phyloP scores from a whole-genome alignment of 1,284 basidiomycete species.

The Rhodotorula sp. region DNA sequence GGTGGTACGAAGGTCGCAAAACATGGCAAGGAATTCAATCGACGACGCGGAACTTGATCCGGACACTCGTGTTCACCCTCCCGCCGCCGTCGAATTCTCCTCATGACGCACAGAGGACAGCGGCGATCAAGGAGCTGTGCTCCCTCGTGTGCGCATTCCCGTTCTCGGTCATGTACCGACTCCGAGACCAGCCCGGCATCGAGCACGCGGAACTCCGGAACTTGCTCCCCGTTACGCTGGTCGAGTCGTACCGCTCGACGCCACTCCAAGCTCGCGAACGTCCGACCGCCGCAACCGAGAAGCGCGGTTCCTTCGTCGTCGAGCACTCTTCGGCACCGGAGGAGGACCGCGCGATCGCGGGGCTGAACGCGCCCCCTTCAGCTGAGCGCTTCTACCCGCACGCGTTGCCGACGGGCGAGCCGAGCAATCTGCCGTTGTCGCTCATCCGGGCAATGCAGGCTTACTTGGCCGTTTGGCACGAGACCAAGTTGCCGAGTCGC shows the following conservation, averaged over 20 bases:
- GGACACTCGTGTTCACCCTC: slow-evolving; percentile 25
- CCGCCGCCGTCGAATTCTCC: slow-evolving; percentile 13
- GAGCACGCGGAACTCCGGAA: slow-evolving; percentile 22
- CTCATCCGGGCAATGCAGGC: slow-evolving; percentile 32
- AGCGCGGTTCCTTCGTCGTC: slow-evolving; percentile 18
- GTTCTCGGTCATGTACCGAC: slow-evolving; percentile 36
- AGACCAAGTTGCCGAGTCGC: slow-evolving; percentile 15
- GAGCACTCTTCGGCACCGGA: slow-evolving; percentile 26
- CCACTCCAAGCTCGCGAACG: background rate
- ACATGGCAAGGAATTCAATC: slow-evolving; percentile 27
- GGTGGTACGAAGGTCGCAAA: slow-evolving; percentile 37
- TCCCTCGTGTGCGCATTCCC: slow-evolving; percentile 33
- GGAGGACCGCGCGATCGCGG: slow-evolving; percentile 21
- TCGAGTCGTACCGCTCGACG: slow-evolving; percentile 23
- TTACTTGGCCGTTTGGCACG: slow-evolving; percentile 29
- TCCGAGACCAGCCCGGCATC: slow-evolving; percentile 34
- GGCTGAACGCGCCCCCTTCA: slow-evolving; percentile 19
- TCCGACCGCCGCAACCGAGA: background rate
- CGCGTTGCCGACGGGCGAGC: slow-evolving; percentile 19
- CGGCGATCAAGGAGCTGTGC: slow-evolving; percentile 23
- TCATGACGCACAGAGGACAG: slow-evolving; percentile 4
- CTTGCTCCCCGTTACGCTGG: slow-evolving; percentile 28
- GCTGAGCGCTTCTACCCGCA: slow-evolving; percentile 7
- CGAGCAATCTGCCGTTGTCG: slow-evolving; percentile 35
- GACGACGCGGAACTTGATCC: slow-evolving; percentile 30